A percentile compares a stretch with the other conserved stretches of the same genome.
Evolutionary conservation across 2,329 filamentous ascomycete species (phyloP).

Genomic region (Phialophora macrospora): DNA sequence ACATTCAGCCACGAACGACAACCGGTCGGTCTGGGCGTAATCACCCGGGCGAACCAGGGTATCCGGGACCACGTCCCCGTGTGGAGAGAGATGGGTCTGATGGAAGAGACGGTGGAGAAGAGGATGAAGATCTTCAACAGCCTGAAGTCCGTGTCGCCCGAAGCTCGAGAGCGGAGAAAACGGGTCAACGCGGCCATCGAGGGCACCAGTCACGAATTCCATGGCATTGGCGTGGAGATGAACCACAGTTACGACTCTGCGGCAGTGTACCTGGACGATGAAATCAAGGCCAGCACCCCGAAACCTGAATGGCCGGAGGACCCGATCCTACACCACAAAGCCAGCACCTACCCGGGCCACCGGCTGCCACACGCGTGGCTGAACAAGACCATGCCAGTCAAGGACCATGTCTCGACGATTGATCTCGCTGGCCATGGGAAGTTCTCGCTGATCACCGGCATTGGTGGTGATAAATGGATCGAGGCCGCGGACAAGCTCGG

Average conservation of each 20-base stretch:
- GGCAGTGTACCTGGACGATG: slow-evolving; percentile 55
- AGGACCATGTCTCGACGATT: slow-evolving; percentile 59
- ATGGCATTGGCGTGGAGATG: slow-evolving; percentile 64
- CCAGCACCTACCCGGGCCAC: slow-evolving; percentile 63
- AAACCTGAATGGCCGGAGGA: slow-evolving; percentile 44
- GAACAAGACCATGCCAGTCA: slow-evolving; percentile 53
- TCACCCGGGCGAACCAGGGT: slow-evolving; percentile 64
- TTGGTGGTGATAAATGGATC: slow-evolving; percentile 63
- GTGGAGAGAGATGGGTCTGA: slow-evolving; percentile 55
- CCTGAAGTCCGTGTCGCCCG: slow-evolving; percentile 47
- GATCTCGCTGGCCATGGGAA: slow-evolving; percentile 63
- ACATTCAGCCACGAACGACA: slow-evolving; percentile 46
- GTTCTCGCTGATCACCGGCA: slow-evolving; percentile 59
- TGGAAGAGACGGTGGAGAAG: slow-evolving; percentile 47
- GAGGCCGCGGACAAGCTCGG: slow-evolving; percentile 52
- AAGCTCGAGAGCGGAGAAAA: slow-evolving; percentile 48
- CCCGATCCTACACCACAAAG: slow-evolving; percentile 50
- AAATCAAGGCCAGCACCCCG: slow-evolving; percentile 39
- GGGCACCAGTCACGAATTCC: slow-evolving; percentile 56
- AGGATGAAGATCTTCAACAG: slow-evolving; percentile 51
- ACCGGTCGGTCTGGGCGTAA: slow-evolving; percentile 49
- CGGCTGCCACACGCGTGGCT: slow-evolving; percentile 69
- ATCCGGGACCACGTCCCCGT: slow-evolving; percentile 58
- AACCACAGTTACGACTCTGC: slow-evolving; percentile 57
- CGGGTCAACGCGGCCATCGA: slow-evolving; percentile 52